A percentile compares a stretch with the other conserved stretches of the same genome.
phyloP scores from a whole-genome alignment of 2,329 filamentous ascomycete species.

The Aspergillus phoenicis region DNA sequence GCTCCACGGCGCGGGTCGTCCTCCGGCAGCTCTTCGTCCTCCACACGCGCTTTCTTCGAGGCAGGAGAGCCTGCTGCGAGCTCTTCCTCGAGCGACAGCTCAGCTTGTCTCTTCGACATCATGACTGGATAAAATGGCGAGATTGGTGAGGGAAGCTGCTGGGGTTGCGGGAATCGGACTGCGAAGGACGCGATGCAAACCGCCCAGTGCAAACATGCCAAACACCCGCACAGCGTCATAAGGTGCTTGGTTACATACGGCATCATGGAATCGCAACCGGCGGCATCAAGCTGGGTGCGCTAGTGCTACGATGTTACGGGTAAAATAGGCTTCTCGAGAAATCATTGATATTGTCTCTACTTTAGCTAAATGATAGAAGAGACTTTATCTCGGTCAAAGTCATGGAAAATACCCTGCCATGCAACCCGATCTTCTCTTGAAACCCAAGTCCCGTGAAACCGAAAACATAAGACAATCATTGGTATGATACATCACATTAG shows the following conservation, averaged over 20 bases:
- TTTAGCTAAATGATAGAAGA: constrained; percentile 8
- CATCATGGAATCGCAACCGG: not conserved
- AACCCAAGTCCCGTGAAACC: constrained; percentile 31
- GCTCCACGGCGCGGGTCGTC: constrained; percentile 28
- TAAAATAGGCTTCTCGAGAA: not conserved
- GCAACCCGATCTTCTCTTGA: constrained; percentile 27
- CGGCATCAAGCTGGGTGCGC: not conserved
- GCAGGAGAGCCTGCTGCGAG: constrained; percentile 41
- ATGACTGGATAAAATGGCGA: constrained; percentile 20
- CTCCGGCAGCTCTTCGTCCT: constrained; percentile 35
- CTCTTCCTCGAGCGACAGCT: constrained; percentile 44
- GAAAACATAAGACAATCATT: constrained; percentile 32
- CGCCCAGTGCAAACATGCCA: constrained; percentile 32
- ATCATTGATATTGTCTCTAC: constrained; percentile 25
- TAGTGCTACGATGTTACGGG: not conserved
- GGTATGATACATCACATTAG: constrained; percentile 43
- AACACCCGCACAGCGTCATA: constrained; percentile 24
- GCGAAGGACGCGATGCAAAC: constrained; percentile 20
- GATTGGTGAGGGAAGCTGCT: constrained; percentile 13
- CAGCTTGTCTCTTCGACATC: constrained; percentile 54
- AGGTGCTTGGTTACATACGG: constrained; percentile 1
- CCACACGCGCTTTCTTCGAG: constrained; percentile 49
- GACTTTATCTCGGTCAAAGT: constrained; percentile 21
- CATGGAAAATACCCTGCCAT: constrained; percentile 24
- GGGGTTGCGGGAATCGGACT: constrained; percentile 25